Evolutionary conservation across 306 rosid species (phyloP), one percentile per base, ranked within the genome.

Genomic region (Dalbergia oliveri): DNA sequence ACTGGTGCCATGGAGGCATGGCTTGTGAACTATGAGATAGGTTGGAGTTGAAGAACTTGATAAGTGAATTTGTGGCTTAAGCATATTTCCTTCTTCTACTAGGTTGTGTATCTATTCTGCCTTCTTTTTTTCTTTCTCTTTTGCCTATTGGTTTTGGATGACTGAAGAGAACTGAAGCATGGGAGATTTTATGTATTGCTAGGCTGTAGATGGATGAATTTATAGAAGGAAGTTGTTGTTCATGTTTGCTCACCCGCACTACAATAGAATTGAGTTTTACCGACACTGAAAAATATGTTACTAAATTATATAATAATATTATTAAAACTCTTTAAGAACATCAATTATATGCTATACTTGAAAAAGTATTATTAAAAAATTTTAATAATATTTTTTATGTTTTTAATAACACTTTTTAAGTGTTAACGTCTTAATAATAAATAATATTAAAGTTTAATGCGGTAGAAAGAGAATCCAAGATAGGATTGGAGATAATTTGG

Each of bases 11-110:
- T 12, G 37, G 44, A 84, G 76, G 76, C 70, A 69, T 72, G 89
- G 83, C 71, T 83, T 86, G 2, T 73, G 72, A 49, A 54, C 49
- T 1, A 84, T 69, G 5, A 76, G 10, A 64, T 16, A 41, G 4
- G 58, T n/a, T 62, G 81, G 79, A 39, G 37, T 18, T 31, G 64
- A 49, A 13, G 59, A 53, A n/a, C n/a, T 54, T 16, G 60, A 15
- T 54, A 6, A 39, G 18, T 62, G 51, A n/a, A 69, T 37, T 73
- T 72, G 84, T 67, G 85, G 84, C 45, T 47, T 81, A 44, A 84
- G 19, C 89, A 88, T 88, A 0, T 62, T 69, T 60, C 3, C 1
- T 51, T n/a, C 23, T 21, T 21, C 23, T 21, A 21, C 23, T 21
- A 21, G 6, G 2, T n/a, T 18, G 23, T 21, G 23, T 16, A 3